Percentiles rank a stretch among this genome's conserved stretches.
Evolutionary conservation across 225 moss, liverwort and hornwort species (phyloP).

Genomic region (Bryoerythrophyllum caledonicum): DNA sequence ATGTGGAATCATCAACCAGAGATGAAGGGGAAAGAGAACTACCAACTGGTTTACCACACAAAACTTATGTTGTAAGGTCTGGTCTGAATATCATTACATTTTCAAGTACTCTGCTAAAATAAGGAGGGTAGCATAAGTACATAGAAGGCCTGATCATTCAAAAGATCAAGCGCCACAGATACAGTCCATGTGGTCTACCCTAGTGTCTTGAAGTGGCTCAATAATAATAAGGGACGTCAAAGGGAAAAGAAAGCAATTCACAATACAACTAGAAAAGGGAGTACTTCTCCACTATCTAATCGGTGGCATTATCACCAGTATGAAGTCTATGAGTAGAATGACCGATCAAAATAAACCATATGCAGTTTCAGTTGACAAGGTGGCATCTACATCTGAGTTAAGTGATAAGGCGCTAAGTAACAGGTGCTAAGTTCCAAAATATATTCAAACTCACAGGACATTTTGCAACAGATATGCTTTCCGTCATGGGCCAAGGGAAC

Average conservation of each 20-base stretch:
- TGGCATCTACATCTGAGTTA: slow-evolving; percentile 31
- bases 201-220: slow-evolving; percentile 35
- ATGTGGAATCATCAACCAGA: slow-evolving; percentile 31
- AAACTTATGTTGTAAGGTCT: slow-evolving; percentile 23
- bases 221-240: slow-evolving; percentile 29
- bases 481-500: slow-evolving; percentile 87
- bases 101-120: slow-evolving; percentile 31
- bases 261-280: slow-evolving; percentile 31
- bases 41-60: slow-evolving; percentile 28
- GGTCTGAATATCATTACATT: slow-evolving; percentile 38
- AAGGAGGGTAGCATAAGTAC: no score
- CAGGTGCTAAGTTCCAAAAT: slow-evolving; percentile 40
- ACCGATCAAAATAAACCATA: slow-evolving; percentile 29
- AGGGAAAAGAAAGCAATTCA: slow-evolving; percentile 23
- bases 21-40: slow-evolving; percentile 28
- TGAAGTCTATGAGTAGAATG: slow-evolving; percentile 29
- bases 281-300: slow-evolving; percentile 24
- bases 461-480: slow-evolving; percentile 99
- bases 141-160: no score
- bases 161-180: slow-evolving; percentile 21
- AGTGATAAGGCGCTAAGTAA: slow-evolving; percentile 33
- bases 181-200: slow-evolving; percentile 26
- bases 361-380: slow-evolving; percentile 35
- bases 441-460: background rate
- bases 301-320: slow-evolving; percentile 31